These are phyloP conservation scores for Trypanosoma platydactyli DNA, from an alignment of 208 protist species.

Conservation along the genomic window DNA sequence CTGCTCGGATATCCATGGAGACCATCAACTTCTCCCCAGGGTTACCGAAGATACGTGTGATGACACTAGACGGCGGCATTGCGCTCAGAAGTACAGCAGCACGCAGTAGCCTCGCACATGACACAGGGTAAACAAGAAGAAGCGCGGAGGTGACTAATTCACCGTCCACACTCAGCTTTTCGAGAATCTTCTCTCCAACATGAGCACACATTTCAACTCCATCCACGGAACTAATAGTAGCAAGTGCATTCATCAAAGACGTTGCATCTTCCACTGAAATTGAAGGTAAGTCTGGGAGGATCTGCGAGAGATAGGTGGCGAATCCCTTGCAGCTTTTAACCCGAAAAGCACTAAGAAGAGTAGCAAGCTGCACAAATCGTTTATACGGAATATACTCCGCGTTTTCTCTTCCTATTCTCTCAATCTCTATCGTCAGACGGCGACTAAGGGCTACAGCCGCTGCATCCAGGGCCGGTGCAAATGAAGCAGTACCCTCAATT, in stretches of 20 bases:
- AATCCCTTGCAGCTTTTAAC: constrained; percentile 57
- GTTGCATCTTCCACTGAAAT: constrained; percentile 43
- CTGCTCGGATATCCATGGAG: constrained; percentile 8
- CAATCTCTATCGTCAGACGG: background rate
- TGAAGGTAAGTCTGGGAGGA: constrained; percentile 19
- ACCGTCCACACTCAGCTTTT: constrained; percentile 8
- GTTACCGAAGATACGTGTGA: constrained; percentile 36
- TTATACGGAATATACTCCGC: constrained; percentile 31
- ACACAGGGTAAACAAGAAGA: constrained; percentile 34
- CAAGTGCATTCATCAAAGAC: constrained; percentile 49
- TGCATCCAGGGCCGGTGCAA: constrained; percentile 27
- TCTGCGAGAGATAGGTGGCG: constrained; percentile 33
- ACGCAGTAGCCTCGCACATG: constrained; percentile 57
- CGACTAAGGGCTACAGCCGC: constrained; percentile 29
- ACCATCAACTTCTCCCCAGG: background rate
- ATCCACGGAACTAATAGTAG: constrained; percentile 29
- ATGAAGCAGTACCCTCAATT: constrained; percentile 35
- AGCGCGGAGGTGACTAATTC: constrained; percentile 1
- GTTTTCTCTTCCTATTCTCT: background rate
- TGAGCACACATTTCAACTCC: constrained; percentile 22
- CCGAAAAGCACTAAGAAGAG: constrained; percentile 52
- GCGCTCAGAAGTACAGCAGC: constrained; percentile 55
- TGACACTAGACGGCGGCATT: constrained; percentile 32
- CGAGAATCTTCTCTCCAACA: constrained; percentile 24
- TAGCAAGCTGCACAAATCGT: constrained; percentile 49